A percentile compares a stretch with the other conserved stretches of the same genome.
These are phyloP conservation scores for Botryotinia narcissicola DNA, from an alignment of 2,329 filamentous ascomycete species.

Conservation along the genomic window DNA sequence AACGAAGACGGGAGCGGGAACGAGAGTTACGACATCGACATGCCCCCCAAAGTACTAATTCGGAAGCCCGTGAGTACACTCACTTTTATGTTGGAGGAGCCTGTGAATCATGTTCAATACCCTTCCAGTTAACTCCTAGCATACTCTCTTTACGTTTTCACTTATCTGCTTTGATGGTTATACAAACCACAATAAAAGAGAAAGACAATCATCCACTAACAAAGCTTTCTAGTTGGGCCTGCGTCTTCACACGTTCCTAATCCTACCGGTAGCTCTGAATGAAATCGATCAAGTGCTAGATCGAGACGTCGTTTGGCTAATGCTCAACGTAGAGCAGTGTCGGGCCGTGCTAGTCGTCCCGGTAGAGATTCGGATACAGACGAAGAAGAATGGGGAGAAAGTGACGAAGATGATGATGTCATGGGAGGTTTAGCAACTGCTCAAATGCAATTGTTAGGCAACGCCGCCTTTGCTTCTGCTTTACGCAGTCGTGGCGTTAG, in stretches of 20 bases:
- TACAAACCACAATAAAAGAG: background rate
- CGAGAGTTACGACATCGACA: background rate
- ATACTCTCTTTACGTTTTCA: background rate
- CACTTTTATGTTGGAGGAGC: background rate
- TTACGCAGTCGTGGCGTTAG: slow-evolving; percentile 26
- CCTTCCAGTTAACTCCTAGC: background rate
- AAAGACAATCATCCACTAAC: background rate
- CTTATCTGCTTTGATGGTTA: background rate
- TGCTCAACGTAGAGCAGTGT: background rate
- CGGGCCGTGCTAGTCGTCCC: background rate
- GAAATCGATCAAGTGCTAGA: slow-evolving; percentile 4
- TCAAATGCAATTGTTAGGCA: background rate
- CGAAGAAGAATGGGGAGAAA: background rate
- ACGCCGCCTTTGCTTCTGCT: slow-evolving; percentile 21
- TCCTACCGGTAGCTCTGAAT: background rate
- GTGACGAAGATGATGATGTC: background rate
- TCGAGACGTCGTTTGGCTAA: background rate
- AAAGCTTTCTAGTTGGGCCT: background rate
- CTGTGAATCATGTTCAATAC: background rate
- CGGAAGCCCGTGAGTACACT: background rate
- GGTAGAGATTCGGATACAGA: slow-evolving; percentile 5
- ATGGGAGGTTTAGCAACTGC: background rate
- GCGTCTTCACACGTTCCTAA: background rate
- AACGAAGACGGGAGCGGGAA: background rate
- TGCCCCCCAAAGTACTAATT: background rate